These are phyloP conservation scores for Pyrrhoderma noxium DNA, from an alignment of 1,284 basidiomycete genomes.

Conservation along the genomic window DNA sequence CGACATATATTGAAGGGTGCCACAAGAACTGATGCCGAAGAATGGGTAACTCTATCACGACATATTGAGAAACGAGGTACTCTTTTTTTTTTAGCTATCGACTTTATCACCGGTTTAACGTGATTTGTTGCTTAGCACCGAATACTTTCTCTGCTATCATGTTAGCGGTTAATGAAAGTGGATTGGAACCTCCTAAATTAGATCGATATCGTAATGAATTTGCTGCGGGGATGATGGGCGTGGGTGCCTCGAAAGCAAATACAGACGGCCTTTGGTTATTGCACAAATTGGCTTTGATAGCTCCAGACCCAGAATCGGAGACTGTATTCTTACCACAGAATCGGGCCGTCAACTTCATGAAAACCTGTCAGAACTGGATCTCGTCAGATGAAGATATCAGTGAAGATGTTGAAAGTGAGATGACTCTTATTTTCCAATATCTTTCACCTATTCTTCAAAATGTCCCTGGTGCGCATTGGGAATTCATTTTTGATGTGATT, in stretches of 20 bases:
- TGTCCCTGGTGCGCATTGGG: constrained; percentile 85
- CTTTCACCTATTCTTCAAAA: constrained; percentile 87
- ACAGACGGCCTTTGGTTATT: constrained; percentile 65
- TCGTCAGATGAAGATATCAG: constrained; percentile 66
- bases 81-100: neutral
- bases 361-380: constrained; percentile 82
- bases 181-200: constrained; percentile 65
- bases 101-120: no score
- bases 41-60: constrained; percentile 67
- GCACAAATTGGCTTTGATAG: constrained; percentile 65
- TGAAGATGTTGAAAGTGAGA: constrained; percentile 69
- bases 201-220: constrained; percentile 86
- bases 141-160: constrained; percentile 61
- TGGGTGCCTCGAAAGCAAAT: constrained; percentile 57
- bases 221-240: constrained; percentile 70
- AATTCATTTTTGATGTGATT: constrained; percentile 84
- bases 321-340: constrained; percentile 83
- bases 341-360: constrained; percentile 85
- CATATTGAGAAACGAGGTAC: constrained; percentile 54
- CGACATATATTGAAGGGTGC: constrained; percentile 55
- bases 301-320: constrained; percentile 74
- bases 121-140: constrained; percentile 42
- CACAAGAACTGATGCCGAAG: constrained; percentile 58
- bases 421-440: constrained; percentile 70
- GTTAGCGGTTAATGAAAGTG: constrained; percentile 51